phyloP scores from a whole-genome alignment of 1,284 basidiomycete genomes.

The Taiwanofungus camphoratus region DNA sequence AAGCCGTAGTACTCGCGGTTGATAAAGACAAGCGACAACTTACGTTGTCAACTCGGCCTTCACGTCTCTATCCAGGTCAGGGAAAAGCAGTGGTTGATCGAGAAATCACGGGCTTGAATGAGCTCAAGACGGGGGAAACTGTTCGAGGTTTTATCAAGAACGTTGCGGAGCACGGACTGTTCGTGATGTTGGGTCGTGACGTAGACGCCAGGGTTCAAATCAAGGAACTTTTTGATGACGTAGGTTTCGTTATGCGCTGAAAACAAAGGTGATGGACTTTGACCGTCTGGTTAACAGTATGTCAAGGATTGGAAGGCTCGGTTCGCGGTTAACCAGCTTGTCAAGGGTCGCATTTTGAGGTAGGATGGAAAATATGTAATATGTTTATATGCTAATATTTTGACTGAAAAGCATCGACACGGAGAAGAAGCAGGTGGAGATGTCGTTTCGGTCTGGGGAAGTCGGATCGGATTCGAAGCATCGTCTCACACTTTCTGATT shows the following conservation, averaged over 20 bases:
- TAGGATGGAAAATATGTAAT: slow-evolving; percentile 26
- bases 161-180: slow-evolving; percentile 84
- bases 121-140: slow-evolving; percentile 68
- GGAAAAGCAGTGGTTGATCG: slow-evolving; percentile 55
- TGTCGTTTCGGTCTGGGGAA: slow-evolving; percentile 73
- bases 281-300: slow-evolving; percentile 48
- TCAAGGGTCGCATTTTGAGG: slow-evolving; percentile 82
- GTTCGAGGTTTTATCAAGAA: slow-evolving; percentile 89
- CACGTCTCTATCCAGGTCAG: slow-evolving; percentile 53
- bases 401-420: slow-evolving; percentile 51
- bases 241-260: slow-evolving; percentile 30
- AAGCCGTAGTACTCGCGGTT: slow-evolving; percentile 65
- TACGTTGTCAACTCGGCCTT: slow-evolving; percentile 74
- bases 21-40: slow-evolving; percentile 65
- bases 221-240: slow-evolving; percentile 87
- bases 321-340: slow-evolving; percentile 80
- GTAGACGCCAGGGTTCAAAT: slow-evolving; percentile 93
- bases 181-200: slow-evolving; percentile 79
- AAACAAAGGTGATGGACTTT: neutral
- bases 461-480: slow-evolving; percentile 38
- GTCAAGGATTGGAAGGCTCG: slow-evolving; percentile 92
- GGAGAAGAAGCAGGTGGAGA: slow-evolving; percentile 75
- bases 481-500: slow-evolving; percentile 47
- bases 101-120: slow-evolving; percentile 59
- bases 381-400: neutral